Percentiles rank a stretch among this genome's conserved stretches.
These are phyloP conservation scores for Clathrospora elynae DNA, from an alignment of 2,329 filamentous ascomycete species.

Conservation along the genomic window DNA sequence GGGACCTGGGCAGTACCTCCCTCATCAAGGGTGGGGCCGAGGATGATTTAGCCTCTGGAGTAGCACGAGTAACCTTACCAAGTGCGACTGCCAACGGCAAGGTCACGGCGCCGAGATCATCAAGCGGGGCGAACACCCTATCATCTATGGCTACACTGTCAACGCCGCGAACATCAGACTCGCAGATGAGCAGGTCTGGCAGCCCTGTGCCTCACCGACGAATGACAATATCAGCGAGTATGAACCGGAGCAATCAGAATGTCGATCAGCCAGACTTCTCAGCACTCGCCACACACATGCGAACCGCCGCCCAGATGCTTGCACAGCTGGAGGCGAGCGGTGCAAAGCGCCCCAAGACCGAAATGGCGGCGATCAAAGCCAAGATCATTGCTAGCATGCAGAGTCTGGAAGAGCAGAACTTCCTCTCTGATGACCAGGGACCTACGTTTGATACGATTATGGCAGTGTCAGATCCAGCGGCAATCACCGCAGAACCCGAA, in stretches of 20 bases:
- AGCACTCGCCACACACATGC: slow-evolving; percentile 83
- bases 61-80: slow-evolving; percentile 39
- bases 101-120: slow-evolving; percentile 57
- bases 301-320: slow-evolving; percentile 84
- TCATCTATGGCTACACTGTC: slow-evolving; percentile 65
- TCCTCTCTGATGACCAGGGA: slow-evolving; percentile 72
- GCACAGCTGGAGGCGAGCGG: slow-evolving; percentile 81
- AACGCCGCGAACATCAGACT: slow-evolving; percentile 72
- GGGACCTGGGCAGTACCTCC: slow-evolving; percentile 76
- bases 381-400: slow-evolving; percentile 93
- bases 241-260: slow-evolving; percentile 58
- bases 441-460: slow-evolving; percentile 85
- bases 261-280: slow-evolving; percentile 80
- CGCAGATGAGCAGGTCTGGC: slow-evolving; percentile 68
- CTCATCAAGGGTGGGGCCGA: slow-evolving; percentile 65
- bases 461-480: slow-evolving; percentile 67
- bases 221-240: slow-evolving; percentile 60
- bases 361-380: slow-evolving; percentile 81
- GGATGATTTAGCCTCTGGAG: slow-evolving; percentile 42
- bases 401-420: slow-evolving; percentile 82
- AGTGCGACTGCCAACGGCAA: slow-evolving; percentile 31
- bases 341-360: slow-evolving; percentile 76
- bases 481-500: slow-evolving; percentile 55
- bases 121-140: slow-evolving; percentile 65
- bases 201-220: slow-evolving; percentile 67